Evolutionary conservation across 371 early-diverging fungal species (phyloP).

Genomic region (Polyrhizophydium stewartii): DNA sequence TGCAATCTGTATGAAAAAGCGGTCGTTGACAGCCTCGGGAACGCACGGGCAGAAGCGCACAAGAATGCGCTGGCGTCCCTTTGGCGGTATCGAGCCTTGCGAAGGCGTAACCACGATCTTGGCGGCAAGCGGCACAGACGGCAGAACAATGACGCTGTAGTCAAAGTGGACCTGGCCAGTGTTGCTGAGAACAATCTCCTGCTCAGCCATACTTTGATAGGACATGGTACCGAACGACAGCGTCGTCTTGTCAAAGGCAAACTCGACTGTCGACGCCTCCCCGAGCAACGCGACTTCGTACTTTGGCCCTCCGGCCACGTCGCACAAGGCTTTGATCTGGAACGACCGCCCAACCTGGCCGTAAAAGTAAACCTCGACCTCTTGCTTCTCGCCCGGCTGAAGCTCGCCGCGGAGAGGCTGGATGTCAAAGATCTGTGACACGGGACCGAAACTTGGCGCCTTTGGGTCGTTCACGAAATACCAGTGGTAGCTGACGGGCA

Average conservation of each 20-base stretch:
- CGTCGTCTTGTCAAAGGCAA: slow-evolving; percentile 20
- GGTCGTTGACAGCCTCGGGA: slow-evolving; percentile 40
- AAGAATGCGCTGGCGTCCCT: slow-evolving; percentile 32
- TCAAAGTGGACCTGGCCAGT: slow-evolving; percentile 39
- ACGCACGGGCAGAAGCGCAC: slow-evolving; percentile 36
- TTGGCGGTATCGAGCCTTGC: slow-evolving; percentile 31
- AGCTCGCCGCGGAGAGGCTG: slow-evolving; percentile 37
- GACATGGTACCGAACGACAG: slow-evolving; percentile 36
- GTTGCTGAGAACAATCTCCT: slow-evolving; percentile 46
- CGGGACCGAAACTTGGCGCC: neutral
- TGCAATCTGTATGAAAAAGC: slow-evolving; percentile 43
- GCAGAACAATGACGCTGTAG: slow-evolving; percentile 30
- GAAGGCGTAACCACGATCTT: slow-evolving; percentile 35
- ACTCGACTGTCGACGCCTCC: slow-evolving; percentile 38
- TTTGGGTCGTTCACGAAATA: slow-evolving; percentile 25
- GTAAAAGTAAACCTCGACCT: slow-evolving; percentile 38
- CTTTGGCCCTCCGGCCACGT: slow-evolving; percentile 49
- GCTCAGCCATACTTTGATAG: slow-evolving; percentile 44
- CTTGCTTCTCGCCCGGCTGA: slow-evolving; percentile 32
- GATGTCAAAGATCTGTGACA: slow-evolving; percentile 42
- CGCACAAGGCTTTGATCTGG: slow-evolving; percentile 30
- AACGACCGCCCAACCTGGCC: slow-evolving; percentile 28
- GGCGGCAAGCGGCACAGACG: slow-evolving; percentile 18
- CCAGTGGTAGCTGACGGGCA: slow-evolving; percentile 48
- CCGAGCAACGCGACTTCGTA: slow-evolving; percentile 42